A percentile compares a stretch with the other conserved stretches of the same genome.
Evolutionary conservation across 2,329 filamentous ascomycete genomes (phyloP).

Genomic region (Sporothrix brunneoviolacea): DNA sequence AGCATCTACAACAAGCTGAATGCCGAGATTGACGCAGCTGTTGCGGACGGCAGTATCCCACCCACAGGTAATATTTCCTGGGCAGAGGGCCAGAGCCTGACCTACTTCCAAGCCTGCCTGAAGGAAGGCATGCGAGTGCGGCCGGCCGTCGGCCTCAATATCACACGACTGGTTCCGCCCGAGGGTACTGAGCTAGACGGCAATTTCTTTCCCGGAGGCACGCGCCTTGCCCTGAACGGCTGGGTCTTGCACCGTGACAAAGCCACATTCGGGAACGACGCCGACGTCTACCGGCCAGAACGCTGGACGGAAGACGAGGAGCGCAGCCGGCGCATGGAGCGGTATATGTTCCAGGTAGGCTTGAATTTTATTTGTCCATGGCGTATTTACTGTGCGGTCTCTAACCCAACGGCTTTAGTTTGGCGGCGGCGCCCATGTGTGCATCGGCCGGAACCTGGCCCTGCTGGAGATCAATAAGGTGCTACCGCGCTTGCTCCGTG

Average conservation of each 20-base stretch:
- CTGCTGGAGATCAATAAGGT: constrained; percentile 55
- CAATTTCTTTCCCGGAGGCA: constrained; percentile 44
- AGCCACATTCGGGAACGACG: constrained; percentile 43
- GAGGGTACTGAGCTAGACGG: constrained; percentile 47
- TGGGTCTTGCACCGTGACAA: constrained; percentile 47
- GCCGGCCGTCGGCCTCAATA: constrained; percentile 49
- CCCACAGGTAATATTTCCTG: constrained; percentile 39
- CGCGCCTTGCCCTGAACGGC: constrained; percentile 46
- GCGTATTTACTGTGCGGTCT: no score
- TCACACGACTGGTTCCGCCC: constrained; percentile 43
- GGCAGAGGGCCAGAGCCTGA: constrained; percentile 40
- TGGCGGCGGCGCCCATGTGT: constrained; percentile 47
- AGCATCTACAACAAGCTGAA: constrained; percentile 34
- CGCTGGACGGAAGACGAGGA: constrained; percentile 46
- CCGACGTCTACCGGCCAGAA: constrained; percentile 46
- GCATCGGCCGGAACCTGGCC: constrained; percentile 49
- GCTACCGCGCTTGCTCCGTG: constrained; percentile 45
- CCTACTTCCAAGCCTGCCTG: constrained; percentile 51
- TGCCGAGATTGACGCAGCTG: constrained; percentile 39
- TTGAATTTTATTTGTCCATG: no score
- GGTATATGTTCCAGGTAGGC: constrained; percentile 53
- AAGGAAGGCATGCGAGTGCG: constrained; percentile 51
- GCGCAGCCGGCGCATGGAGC: constrained; percentile 40
- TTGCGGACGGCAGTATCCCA: constrained; percentile 28
- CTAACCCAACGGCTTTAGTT: no score